Base-by-base conservation (phyloP, 1,284 basidiomycete species). In the Puccinia hordei region DNA sequence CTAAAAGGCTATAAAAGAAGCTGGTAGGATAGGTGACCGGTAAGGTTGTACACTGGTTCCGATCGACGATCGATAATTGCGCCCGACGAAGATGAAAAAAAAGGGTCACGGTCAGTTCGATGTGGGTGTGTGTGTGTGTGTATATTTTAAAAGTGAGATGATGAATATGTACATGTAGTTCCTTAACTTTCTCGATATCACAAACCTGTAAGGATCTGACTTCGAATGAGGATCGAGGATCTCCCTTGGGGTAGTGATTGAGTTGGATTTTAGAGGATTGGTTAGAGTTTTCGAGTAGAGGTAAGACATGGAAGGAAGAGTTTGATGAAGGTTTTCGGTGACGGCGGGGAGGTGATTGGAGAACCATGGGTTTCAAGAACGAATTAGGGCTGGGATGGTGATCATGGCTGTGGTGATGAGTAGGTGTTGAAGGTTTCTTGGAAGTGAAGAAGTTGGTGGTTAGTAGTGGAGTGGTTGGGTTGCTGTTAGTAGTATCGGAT, bases 81-180 rank as follows among this genome's bases (percentile, higher is more conserved):
- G n/a, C n/a, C n/a, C n/a, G n/a, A n/a, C n/a, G n/a, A n/a, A n/a
- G n/a, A n/a, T n/a, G n/a, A n/a, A n/a, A n/a, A n/a, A n/a, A n/a
- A n/a, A n/a, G n/a, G n/a, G n/a, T 24, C 8, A 59, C 19, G 55
- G 19, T 59, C 12, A 10, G 61, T 6, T 65, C 9, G 19, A 65
- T 44, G 41, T 44, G 41, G 13, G 6, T 44, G 13, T 44, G 6
- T 22, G 22, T 6, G 27, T n/a, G 55, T 22, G 17, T 8, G 27
- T 27, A 24, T 24, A 27, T n/a, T 57, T 27, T 9, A 27, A 24
- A n/a, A 24, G 9, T 2, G 57, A 59, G 13, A 33, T n/a, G 57
- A 38, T n/a, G n/a, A n/a, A n/a, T n/a, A n/a, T n/a, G n/a, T 46
- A 74, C 73, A 74, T 74, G 73, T 22, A 74, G 41, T 46, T 74